Evolutionary conservation across 2,329 filamentous ascomycete species (phyloP), one percentile per base, ranked within the genome.

Genomic region (Cladosporium sp.): DNA sequence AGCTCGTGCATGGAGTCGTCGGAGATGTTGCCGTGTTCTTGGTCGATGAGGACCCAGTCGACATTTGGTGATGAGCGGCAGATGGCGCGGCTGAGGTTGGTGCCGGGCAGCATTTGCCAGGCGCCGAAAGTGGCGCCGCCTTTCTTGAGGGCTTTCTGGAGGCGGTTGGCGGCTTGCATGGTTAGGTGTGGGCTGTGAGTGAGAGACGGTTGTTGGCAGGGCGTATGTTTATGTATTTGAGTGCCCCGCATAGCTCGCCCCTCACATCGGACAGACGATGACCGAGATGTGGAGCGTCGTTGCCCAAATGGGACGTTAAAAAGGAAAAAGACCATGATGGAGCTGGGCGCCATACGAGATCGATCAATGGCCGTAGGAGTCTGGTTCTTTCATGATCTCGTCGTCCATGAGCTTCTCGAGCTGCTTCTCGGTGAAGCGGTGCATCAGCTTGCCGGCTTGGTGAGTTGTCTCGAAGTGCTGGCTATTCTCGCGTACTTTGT

Each of bases 391-490:
- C 64, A 69, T 49, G 67, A 72, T 70, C 74, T 74, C 84, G 43
- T 83, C 78, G 71, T 92, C 86, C 89, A 93, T 92, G 75, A 88
- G 85, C 21, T 81, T 82, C 67, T 86, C 81, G 2, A 94, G 85
- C 66, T 93, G 85, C 5, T 87, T 85, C 28, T 84, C 79, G 0
- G 85, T 89, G 77, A 93, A 91, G 21, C 89, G 84, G 76, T 93
- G 91, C 90, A 93, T 93, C 57, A 93, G 80, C 76, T 92, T 93
- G 64, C 85, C 78, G 1, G 89, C 88, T 67, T 86, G 81, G 6
- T 84, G 83, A 1, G 85, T 85, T 3, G 83, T 84, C 64, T 81
- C 79, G 3, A 86, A 82, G 77, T 69, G 86, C 86, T 60, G 83
- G 80, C 13, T 80, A 79, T 1, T 81, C 8, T 18, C 80, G 79